Percentiles rank a stretch among this genome's conserved stretches.
These are phyloP conservation scores for Tolypocladium album DNA, from an alignment of 2,329 filamentous ascomycete species.

Conservation along the genomic window DNA sequence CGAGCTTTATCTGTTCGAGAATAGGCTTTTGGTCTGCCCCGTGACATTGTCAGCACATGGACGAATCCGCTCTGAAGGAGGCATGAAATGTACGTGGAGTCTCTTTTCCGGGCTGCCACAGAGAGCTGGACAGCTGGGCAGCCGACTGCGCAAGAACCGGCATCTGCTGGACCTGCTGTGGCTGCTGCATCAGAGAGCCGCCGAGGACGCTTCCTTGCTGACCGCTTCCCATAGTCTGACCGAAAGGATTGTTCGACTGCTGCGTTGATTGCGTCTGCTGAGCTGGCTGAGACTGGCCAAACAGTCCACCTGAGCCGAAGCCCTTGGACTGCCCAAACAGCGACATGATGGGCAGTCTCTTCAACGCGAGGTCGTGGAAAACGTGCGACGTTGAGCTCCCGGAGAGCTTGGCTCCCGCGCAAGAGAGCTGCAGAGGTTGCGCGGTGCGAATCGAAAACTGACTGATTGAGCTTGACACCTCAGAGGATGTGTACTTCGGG, in stretches of 20 bases:
- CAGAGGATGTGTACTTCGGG: not conserved
- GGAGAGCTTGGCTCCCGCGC: slow-evolving; percentile 1
- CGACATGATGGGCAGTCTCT: slow-evolving; percentile 16
- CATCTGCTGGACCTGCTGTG: slow-evolving; percentile 30
- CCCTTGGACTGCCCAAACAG: slow-evolving; percentile 30
- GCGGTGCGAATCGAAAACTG: not conserved
- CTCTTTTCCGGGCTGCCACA: slow-evolving; percentile 42
- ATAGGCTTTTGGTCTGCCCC: slow-evolving; percentile 54
- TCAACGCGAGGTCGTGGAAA: not conserved
- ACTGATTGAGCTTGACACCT: not conserved
- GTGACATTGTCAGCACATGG: slow-evolving; percentile 1
- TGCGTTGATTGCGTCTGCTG: slow-evolving; percentile 18
- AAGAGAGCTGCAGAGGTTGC: not conserved
- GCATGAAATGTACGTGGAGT: slow-evolving; percentile 30
- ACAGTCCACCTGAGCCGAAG: slow-evolving; percentile 19
- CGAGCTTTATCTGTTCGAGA: slow-evolving; percentile 59
- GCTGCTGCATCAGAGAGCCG: slow-evolving; percentile 20
- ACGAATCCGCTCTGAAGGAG: not conserved
- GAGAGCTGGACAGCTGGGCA: slow-evolving; percentile 35
- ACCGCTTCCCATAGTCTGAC: slow-evolving; percentile 17
- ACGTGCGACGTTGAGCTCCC: slow-evolving; percentile 1
- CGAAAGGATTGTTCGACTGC: slow-evolving; percentile 16
- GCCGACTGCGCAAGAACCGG: slow-evolving; percentile 31
- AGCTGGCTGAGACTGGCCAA: slow-evolving; percentile 25
- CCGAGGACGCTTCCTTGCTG: slow-evolving; percentile 26